These are phyloP conservation scores for Tolypocladium amazonense DNA, from an alignment of 2,329 filamentous ascomycete genomes.

Conservation along the genomic window DNA sequence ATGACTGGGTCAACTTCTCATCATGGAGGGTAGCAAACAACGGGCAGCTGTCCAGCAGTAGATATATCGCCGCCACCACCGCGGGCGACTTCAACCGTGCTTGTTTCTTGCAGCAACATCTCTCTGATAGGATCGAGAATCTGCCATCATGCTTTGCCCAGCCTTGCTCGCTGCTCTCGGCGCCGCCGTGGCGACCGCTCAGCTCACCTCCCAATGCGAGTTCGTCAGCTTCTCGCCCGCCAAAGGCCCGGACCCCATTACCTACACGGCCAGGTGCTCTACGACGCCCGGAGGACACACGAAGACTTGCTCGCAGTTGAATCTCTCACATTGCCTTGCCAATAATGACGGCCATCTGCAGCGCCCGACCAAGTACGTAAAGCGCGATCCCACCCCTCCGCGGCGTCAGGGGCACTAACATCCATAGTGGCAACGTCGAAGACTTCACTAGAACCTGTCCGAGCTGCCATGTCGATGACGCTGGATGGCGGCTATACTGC, in stretches of 20 bases:
- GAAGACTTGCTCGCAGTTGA: conserved; percentile 1
- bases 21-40: neutral
- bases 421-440: neutral
- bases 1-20: neutral
- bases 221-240: conserved; percentile 2
- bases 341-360: neutral
- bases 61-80: neutral
- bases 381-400: neutral
- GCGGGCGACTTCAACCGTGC: neutral
- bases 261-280: conserved; percentile 1
- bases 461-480: conserved; percentile 1
- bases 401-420: neutral
- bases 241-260: neutral
- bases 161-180: neutral
- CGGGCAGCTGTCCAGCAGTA: neutral
- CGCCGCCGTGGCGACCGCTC: neutral
- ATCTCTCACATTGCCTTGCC: neutral
- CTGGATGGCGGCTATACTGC: neutral
- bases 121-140: neutral
- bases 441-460: conserved; percentile 1
- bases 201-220: neutral
- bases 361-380: neutral
- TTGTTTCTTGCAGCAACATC: neutral
- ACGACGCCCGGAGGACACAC: neutral
- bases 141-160: neutral